phyloP scores from a whole-genome alignment of 345 rosid genomes.

The Eucalyptus cloeziana region DNA sequence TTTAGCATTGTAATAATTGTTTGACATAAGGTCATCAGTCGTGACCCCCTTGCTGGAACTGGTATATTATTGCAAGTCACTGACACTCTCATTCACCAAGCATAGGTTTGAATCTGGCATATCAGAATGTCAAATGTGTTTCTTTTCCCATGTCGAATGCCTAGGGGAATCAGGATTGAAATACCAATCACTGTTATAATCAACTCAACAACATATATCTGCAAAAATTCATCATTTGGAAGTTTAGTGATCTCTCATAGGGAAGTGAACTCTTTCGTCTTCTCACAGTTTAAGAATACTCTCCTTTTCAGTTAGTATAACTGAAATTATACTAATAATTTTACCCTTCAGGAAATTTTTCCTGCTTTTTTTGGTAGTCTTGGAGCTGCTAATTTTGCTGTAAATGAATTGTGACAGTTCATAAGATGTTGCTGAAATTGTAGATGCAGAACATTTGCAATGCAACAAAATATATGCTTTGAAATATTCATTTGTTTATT shows the following conservation, averaged over 20 bases:
- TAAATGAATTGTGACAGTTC: background rate
- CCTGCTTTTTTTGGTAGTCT: background rate
- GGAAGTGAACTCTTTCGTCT: background rate
- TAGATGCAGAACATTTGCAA: background rate
- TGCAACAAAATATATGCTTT: background rate
- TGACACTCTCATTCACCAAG: background rate
- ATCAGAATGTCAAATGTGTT: background rate
- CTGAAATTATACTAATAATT: background rate
- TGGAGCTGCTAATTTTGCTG: background rate
- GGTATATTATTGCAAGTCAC: background rate
- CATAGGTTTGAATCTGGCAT: background rate
- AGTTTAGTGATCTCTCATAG: background rate
- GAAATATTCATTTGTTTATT: background rate
- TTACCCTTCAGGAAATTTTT: background rate
- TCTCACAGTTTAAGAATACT: background rate
- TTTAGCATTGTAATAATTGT: background rate
- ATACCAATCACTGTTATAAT: background rate
- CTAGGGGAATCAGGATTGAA: background rate
- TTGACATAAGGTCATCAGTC: background rate
- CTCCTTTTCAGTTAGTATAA: background rate
- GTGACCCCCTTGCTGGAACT: background rate
- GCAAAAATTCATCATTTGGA: background rate
- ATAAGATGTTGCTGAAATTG: background rate
- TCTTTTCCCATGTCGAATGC: background rate
- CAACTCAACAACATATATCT: background rate